A percentile compares a stretch with the other conserved stretches of the same genome.
Conservation (phyloP, 768 basidiomycete species). For the Filobasidium floriforme region DNA sequence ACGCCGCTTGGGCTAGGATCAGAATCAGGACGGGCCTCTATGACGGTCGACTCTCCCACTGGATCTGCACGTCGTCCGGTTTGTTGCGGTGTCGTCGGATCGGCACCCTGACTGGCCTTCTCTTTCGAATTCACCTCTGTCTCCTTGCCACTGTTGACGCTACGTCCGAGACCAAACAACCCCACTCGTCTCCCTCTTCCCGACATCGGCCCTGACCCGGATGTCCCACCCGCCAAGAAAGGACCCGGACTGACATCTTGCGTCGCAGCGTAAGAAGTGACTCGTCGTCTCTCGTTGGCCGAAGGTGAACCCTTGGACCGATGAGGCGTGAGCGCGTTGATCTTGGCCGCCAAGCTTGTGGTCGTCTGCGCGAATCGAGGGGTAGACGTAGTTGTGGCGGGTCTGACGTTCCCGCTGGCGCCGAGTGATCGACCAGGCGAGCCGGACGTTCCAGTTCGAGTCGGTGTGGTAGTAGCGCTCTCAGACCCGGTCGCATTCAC, state of each 20-base stretch:
- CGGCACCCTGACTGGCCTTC: not conserved
- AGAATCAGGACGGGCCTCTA: not conserved
- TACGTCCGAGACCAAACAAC: not conserved
- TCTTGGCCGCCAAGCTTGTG: slow-evolving; percentile 3
- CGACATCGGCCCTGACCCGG: not conserved
- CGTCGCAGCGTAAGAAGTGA: not conserved
- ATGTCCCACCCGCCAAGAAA: not conserved
- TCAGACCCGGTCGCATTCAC: not conserved
- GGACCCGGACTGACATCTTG: not conserved
- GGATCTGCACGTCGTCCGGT: not conserved
- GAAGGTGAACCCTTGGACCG: not conserved
- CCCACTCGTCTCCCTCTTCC: not conserved
- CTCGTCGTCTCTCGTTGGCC: not conserved
- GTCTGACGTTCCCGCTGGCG: not conserved
- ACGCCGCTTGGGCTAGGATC: too few relatives aligned
- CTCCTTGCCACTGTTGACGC: not conserved
- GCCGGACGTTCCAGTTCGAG: not conserved
- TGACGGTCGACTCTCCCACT: not conserved
- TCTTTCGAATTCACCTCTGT: not conserved
- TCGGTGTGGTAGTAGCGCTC: not conserved
- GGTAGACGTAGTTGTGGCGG: not conserved
- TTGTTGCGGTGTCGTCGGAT: too few relatives aligned
- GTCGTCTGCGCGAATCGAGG: slow-evolving; percentile 4
- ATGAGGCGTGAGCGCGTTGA: slow-evolving; percentile 6
- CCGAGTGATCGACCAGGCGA: not conserved